Conservation (phyloP, 106 monocot species). For the Vanilla planifolia region DNA sequence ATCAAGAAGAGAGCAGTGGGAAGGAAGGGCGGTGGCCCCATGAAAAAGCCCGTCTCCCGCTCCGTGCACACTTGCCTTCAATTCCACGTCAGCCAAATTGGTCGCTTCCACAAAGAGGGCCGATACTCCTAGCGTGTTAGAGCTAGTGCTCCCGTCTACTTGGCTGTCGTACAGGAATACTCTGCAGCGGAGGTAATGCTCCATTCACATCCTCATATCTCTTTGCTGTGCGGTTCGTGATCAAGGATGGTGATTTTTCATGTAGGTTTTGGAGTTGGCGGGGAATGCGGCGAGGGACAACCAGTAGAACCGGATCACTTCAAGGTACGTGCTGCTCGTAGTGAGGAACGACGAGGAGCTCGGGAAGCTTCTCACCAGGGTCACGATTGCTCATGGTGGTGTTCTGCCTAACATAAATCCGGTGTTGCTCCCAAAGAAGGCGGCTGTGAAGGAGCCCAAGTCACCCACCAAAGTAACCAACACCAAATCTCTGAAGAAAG, state of each 20-base stretch:
- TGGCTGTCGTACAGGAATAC: slow-evolving; percentile 69
- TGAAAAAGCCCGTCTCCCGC: no score
- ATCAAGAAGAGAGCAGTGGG: no score
- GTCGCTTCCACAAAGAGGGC: slow-evolving; percentile 10
- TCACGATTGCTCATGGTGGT: slow-evolving; percentile 21
- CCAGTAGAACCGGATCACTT: slow-evolving; percentile 21
- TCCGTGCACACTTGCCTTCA: no score
- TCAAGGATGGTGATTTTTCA: no score
- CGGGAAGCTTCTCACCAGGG: slow-evolving; percentile 15
- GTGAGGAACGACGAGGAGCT: slow-evolving; percentile 37
- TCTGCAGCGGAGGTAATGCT: slow-evolving; percentile 54
- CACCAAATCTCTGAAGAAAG: slow-evolving; percentile 1
- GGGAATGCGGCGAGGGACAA: slow-evolving; percentile 25
- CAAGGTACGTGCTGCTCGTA: slow-evolving; percentile 16
- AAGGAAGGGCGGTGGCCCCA: no score
- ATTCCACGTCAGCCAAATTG: slow-evolving; percentile 16
- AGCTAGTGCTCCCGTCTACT: slow-evolving; percentile 62
- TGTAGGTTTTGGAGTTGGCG: slow-evolving; percentile 28
- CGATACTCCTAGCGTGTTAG: slow-evolving; percentile 18
- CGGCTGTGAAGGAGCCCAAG: neutral
- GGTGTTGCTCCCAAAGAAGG: slow-evolving; percentile 16
- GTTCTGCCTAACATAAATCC: slow-evolving; percentile 22
- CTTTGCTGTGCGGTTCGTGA: neutral
- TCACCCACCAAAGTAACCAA: no score
- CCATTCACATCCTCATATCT: no score